Evolutionary conservation across 2,329 filamentous ascomycete species (phyloP).

Genomic region (Paracoccidioides lutzii): DNA sequence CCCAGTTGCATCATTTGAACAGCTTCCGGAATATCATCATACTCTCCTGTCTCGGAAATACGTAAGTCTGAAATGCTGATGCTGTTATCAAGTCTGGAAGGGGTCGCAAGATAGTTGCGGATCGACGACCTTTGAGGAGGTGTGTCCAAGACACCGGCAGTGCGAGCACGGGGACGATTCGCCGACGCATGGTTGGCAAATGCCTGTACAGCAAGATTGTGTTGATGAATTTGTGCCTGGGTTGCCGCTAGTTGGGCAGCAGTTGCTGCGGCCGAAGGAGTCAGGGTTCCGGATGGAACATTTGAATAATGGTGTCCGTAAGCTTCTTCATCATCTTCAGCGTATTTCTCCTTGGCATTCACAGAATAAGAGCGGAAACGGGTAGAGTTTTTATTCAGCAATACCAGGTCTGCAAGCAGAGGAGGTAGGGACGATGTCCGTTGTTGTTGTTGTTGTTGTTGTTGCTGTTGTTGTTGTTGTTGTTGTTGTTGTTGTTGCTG

Average conservation of each 20-base stretch:
- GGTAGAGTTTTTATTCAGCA: conserved; percentile 64
- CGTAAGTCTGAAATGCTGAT: conserved; percentile 64
- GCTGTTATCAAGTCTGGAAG: conserved; percentile 60
- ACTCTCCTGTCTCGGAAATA: conserved; percentile 62
- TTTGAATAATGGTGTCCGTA: conserved; percentile 49
- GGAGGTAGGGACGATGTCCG: conserved; percentile 43
- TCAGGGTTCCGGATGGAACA: conserved; percentile 46
- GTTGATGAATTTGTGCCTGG: conserved; percentile 63
- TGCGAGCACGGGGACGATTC: conserved; percentile 75
- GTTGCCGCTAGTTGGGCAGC: conserved; percentile 48
- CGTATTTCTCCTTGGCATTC: conserved; percentile 96
- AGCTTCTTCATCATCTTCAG: conserved; percentile 72
- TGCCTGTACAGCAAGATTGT: conserved; percentile 86
- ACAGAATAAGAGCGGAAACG: conserved; percentile 96
- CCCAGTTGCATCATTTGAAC: conserved; percentile 64
- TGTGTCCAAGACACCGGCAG: conserved; percentile 79
- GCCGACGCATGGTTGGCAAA: conserved; percentile 74
- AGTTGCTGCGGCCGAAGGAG: conserved; percentile 43
- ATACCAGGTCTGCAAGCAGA: conserved; percentile 61
- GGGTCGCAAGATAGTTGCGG: conserved; percentile 64
- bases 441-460: conserved; percentile 23
- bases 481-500: conserved; percentile 31
- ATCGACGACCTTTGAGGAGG: conserved; percentile 51
- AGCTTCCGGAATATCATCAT: conserved; percentile 66
- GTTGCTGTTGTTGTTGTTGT: conserved; percentile 30